Base-by-base conservation (phyloP, 495 filamentous ascomycete species). In the Geopyxis carbonaria region DNA sequence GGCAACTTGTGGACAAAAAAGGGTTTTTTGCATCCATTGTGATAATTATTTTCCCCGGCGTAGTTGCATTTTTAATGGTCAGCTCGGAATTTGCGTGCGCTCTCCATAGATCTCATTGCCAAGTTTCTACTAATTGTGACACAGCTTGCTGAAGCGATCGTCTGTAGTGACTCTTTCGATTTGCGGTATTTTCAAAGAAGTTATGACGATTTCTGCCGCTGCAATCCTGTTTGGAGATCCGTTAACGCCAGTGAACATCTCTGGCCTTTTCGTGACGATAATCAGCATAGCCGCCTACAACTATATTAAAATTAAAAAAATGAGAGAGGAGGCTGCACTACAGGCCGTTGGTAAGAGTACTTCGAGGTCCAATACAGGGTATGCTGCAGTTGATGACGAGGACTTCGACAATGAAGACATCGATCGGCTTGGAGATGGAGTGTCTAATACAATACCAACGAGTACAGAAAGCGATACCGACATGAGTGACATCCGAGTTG, bases 161-260 rank as follows among this genome's bases (percentile, higher is more conserved):
- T 85, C 78, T 4, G 91, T 99, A 37, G 91, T 99, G 33, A 95
- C 91, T 0, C 68, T 99, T 34, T 85, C 78, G 35, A 94, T 99
- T 40, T 91, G 85, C 46, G 91, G 91, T 33, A 99, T 95, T 37
- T 95, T 99, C 67, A 99, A 99, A 60, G 91, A 99, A 61, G 91
- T 93, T 8, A 76, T 99, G 37, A 99, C 91, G 4, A 95, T 99
- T 53, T 74, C 73, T 27, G 83, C 83, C 1, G 91, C 89, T 0
- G 80, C 80, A 14, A 57, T 91, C 10, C 73, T 91, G 4, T 99
- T 94, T 62, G 73, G 85, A 48, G 91, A 99, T 52, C 70, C 69
- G 36, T 70, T 99, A 44, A 95, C 89, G 0, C 67, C 76, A 2
- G 73, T 99, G 62, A 99, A 99, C 51, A 58, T 94, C 0, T 72